Evolutionary conservation across 140 eudicot species (phyloP).

Genomic region (Stevia rebaudiana): DNA sequence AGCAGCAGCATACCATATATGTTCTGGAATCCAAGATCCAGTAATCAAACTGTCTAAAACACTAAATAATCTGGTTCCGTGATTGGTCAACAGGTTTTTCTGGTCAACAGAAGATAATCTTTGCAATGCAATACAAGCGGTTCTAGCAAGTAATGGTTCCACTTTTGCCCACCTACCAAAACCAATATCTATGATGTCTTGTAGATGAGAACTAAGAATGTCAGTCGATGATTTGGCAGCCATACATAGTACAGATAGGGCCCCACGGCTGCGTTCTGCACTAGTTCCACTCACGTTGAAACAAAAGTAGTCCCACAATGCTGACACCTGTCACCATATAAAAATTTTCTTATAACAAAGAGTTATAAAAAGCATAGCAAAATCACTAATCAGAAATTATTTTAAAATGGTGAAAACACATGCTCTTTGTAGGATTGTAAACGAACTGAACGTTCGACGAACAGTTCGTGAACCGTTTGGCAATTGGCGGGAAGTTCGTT

Average conservation of each 20-base stretch:
- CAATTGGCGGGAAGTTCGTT: too few species aligned
- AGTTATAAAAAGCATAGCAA: neutral
- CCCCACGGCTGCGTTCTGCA: conserved; percentile 93
- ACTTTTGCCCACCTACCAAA: conserved; percentile 96
- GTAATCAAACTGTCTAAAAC: conserved; percentile 62
- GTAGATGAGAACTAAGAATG: conserved; percentile 80
- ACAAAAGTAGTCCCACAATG: conserved; percentile 96
- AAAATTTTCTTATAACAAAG: neutral
- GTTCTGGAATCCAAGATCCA: conserved; percentile 78
- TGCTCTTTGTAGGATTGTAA: neutral
- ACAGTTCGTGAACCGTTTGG: too few species aligned
- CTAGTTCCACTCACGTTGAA: conserved; percentile 80
- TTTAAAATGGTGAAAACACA: neutral
- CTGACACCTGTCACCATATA: conserved; percentile 60
- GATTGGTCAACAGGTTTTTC: conserved; percentile 56
- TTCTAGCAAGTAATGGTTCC: conserved; percentile 94
- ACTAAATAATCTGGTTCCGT: conserved; percentile 76
- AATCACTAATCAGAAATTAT: neutral
- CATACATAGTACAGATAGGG: conserved; percentile 81
- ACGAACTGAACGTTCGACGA: too few species aligned
- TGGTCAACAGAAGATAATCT: conserved; percentile 77
- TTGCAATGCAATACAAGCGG: conserved; percentile 86
- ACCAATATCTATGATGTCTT: conserved; percentile 90
- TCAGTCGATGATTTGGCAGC: conserved; percentile 83
- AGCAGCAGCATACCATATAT: conserved; percentile 89